Conservation (phyloP, 257 asterid species). For the Ballota nigra region DNA sequence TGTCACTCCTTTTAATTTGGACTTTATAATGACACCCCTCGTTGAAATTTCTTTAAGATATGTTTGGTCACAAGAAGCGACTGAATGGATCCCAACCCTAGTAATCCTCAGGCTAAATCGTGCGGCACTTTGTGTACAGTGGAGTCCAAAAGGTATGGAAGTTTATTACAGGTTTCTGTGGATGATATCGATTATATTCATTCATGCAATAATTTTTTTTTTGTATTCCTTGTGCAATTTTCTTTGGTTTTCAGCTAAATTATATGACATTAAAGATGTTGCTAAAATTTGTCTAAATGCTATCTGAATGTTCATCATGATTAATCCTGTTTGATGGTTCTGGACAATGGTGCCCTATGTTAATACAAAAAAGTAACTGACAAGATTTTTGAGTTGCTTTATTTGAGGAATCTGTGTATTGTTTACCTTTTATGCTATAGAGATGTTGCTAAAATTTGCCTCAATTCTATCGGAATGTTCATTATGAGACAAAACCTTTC, state of each 20-base stretch:
- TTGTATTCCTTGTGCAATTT: background rate
- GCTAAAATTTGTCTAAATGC: background rate
- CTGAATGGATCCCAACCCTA: slow-evolving; percentile 95
- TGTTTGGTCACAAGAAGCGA: slow-evolving; percentile 83
- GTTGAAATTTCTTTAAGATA: slow-evolving; percentile 47
- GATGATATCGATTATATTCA: background rate
- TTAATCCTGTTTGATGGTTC: background rate
- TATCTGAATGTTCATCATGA: background rate
- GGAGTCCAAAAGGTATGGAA: slow-evolving; percentile 94
- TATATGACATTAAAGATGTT: background rate
- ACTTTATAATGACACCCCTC: slow-evolving; percentile 3
- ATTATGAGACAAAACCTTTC: background rate
- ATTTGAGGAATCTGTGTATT: slow-evolving; percentile 2
- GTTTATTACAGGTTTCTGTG: background rate
- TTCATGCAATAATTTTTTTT: background rate
- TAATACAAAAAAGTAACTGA: background rate
- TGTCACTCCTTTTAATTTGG: slow-evolving; percentile 7
- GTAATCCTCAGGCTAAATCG: slow-evolving; percentile 97
- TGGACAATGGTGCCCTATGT: background rate
- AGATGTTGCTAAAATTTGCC: background rate
- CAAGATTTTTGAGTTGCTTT: background rate
- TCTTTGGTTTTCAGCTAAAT: background rate
- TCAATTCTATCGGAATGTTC: background rate
- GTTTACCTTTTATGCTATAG: background rate
- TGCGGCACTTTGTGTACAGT: slow-evolving; percentile 97